Evolutionary conservation across 345 rosid genomes (phyloP).

Genomic region (Populus ilicifolia): DNA sequence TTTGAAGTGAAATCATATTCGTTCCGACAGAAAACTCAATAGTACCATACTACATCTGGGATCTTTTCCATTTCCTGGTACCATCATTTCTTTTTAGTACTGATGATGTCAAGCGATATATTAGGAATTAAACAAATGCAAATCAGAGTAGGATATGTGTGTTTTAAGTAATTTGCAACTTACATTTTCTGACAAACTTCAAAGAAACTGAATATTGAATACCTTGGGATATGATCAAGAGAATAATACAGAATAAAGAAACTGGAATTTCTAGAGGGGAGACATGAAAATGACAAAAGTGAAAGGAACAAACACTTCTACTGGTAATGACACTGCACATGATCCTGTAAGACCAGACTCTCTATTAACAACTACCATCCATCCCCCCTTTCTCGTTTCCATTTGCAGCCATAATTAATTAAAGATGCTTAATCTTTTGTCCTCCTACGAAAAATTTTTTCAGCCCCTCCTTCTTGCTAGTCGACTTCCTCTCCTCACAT

Average conservation of each 20-base stretch:
- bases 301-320: conserved; percentile 29
- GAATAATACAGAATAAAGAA: not conserved
- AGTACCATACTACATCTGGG: not conserved
- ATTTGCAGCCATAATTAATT: not conserved
- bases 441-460: conserved; percentile 2
- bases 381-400: not conserved
- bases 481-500: not conserved
- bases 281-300: not conserved
- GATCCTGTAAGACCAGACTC: conserved; percentile 3
- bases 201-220: not conserved
- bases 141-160: not conserved
- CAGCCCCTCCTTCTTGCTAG: not conserved
- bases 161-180: not conserved
- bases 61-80: not conserved
- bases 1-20: not conserved
- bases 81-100: not conserved
- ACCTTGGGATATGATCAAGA: not conserved
- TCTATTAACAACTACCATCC: not conserved
- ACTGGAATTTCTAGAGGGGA: not conserved
- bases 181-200: not conserved
- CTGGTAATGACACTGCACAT: conserved; percentile 12
- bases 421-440: conserved; percentile 10
- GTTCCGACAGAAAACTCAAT: not conserved
- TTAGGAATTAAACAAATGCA: not conserved
- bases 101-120: not conserved